A percentile compares a stretch with the other conserved stretches of the same genome.
Evolutionary conservation across 306 rosid genomes (phyloP).

Genomic region (Sesbania bispinosa): DNA sequence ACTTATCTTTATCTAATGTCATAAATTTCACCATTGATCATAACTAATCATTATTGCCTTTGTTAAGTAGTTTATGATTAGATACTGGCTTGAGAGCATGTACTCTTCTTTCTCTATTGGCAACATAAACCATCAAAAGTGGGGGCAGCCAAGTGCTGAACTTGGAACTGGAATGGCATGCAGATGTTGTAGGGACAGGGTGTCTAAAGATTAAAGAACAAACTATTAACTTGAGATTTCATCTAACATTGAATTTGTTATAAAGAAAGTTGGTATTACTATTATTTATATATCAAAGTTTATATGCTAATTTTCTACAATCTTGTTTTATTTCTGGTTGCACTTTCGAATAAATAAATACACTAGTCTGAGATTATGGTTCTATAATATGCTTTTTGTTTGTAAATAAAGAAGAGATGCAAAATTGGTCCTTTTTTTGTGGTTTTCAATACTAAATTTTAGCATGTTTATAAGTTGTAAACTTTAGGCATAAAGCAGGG

Average conservation of each 20-base stretch:
- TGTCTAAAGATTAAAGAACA: not conserved
- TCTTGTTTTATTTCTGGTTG: no score
- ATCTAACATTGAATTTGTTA: not conserved
- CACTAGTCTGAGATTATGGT: not conserved
- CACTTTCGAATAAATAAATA: not conserved
- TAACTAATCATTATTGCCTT: not conserved
- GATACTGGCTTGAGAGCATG: constrained; percentile 1
- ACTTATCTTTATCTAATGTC: not conserved
- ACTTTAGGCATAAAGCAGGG: not conserved
- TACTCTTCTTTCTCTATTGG: not conserved
- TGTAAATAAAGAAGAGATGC: not conserved
- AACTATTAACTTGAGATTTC: not conserved
- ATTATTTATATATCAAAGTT: not conserved
- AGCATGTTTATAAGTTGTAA: not conserved
- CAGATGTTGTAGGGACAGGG: not conserved
- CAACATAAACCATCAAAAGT: not conserved
- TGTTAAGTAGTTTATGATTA: not conserved
- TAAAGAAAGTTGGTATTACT: not conserved
- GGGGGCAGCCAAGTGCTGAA: not conserved
- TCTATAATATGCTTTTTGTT: not conserved
- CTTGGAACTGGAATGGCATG: not conserved
- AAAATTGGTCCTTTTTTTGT: not conserved
- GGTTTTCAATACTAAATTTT: not conserved
- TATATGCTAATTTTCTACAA: not conserved
- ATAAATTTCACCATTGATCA: not conserved